phyloP scores from a whole-genome alignment of 495 filamentous ascomycete genomes.

The Xylaria telfairii region DNA sequence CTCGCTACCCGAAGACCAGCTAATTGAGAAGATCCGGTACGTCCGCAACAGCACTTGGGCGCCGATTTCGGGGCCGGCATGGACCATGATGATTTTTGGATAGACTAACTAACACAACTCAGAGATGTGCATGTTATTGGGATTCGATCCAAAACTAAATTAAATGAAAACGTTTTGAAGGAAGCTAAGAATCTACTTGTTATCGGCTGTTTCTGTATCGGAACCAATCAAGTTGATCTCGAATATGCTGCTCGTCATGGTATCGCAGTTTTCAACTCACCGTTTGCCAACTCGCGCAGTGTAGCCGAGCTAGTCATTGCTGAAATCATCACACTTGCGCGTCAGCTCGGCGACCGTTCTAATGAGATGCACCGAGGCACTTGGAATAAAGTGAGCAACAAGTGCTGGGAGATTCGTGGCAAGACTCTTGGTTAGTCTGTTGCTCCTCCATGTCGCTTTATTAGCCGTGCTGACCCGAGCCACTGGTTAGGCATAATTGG shows the following conservation, averaged over 20 bases:
- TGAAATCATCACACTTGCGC: conserved; percentile 89
- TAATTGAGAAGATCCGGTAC: conserved; percentile 96
- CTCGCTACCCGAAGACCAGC: conserved; percentile 87
- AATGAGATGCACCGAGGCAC: conserved; percentile 92
- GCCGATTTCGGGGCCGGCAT: conserved; percentile 10
- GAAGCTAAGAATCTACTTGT: conserved; percentile 95
- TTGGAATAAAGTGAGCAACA: conserved; percentile 97
- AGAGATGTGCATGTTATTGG: conserved; percentile 98
- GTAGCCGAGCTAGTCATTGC: conserved; percentile 95
- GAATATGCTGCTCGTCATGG: conserved; percentile 89
- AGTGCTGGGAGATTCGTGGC: conserved; percentile 97
- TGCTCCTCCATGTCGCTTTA: conserved; percentile 11
- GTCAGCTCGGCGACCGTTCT: conserved; percentile 91
- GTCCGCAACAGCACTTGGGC: conserved; percentile 34
- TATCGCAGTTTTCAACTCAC: conserved; percentile 98
- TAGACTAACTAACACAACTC: conserved; percentile 16
- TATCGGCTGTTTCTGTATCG: conserved; percentile 98
- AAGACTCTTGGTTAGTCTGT: conserved; percentile 80
- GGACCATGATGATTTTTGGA: conserved; percentile 23
- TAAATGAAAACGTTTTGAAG: conserved; percentile 81
- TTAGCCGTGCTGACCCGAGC: conserved; percentile 27
- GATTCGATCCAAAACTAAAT: conserved; percentile 96
- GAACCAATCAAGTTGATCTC: conserved; percentile 97
- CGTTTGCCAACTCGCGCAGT: conserved; percentile 95
- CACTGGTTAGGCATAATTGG: conserved; percentile 77